Percentiles rank a stretch among this genome's conserved stretches.
These are phyloP conservation scores for Xanthoparmelia taractica DNA, from an alignment of 495 filamentous ascomycete species.

Conservation along the genomic window DNA sequence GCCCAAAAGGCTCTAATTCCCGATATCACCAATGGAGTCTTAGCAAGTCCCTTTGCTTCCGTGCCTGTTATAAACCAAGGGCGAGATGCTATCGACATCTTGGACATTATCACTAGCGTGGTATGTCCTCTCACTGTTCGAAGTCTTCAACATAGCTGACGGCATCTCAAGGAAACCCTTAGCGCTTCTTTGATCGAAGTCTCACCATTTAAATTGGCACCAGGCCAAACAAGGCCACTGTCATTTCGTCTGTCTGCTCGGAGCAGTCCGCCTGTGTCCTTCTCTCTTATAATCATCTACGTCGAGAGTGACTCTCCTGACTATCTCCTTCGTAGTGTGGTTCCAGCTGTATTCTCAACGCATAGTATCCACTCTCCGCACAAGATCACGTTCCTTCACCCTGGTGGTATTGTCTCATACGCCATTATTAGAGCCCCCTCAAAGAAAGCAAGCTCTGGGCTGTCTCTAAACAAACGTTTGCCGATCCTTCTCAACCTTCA, in stretches of 20 bases:
- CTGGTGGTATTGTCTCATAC: conserved; percentile 51
- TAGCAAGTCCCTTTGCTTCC: conserved; percentile 42
- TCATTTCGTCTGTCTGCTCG: conserved; percentile 25
- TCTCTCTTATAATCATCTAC: conserved; percentile 15
- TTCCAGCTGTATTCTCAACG: background rate
- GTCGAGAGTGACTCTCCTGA: background rate
- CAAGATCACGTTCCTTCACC: conserved; percentile 51
- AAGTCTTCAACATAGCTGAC: conserved; percentile 10
- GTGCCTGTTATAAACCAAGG: conserved; percentile 43
- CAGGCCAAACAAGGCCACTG: conserved; percentile 39
- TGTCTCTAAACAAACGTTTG: conserved; percentile 19
- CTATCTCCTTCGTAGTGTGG: conserved; percentile 3
- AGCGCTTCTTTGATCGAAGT: conserved; percentile 23
- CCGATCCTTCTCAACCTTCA: conserved; percentile 46
- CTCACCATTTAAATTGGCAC: conserved; percentile 29
- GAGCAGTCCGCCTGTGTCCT: background rate
- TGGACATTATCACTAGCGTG: conserved; percentile 26
- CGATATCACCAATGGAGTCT: conserved; percentile 39
- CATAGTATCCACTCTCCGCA: conserved; percentile 34
- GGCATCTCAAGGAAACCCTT: conserved; percentile 11
- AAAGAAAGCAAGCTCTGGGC: conserved; percentile 30
- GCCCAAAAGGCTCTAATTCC: conserved; percentile 38
- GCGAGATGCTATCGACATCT: conserved; percentile 32
- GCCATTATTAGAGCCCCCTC: conserved; percentile 52
- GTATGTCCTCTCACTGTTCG: conserved; percentile 31